Percentiles rank a stretch among this genome's conserved stretches.
These are phyloP conservation scores for Symbiodinium pilosum DNA, from an alignment of 73 alveolate genomes.

Conservation along the genomic window DNA sequence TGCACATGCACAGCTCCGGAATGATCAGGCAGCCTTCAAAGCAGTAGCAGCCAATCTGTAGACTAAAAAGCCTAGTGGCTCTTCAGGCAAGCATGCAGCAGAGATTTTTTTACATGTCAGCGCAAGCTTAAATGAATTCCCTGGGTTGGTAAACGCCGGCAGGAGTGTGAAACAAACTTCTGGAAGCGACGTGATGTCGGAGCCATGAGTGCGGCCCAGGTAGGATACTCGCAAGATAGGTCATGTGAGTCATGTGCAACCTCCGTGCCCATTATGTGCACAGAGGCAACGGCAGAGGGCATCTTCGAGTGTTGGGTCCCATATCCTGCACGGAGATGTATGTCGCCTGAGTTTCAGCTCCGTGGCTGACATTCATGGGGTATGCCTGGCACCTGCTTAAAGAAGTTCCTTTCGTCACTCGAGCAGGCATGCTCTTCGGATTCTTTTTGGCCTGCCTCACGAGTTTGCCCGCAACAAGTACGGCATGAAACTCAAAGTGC, in stretches of 20 bases:
- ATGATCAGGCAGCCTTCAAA: too few species aligned
- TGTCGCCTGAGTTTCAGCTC: conserved; percentile 32
- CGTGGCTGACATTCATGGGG: background rate
- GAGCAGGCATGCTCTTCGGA: conserved; percentile 55
- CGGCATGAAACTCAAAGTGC: conserved; percentile 21
- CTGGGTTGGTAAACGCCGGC: too few species aligned
- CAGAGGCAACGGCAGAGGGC: conserved; percentile 38
- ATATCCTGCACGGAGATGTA: conserved; percentile 7
- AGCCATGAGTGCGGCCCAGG: conserved; percentile 51
- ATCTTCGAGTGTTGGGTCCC: conserved; percentile 86
- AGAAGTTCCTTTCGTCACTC: background rate
- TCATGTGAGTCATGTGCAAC: background rate
- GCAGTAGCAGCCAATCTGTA: too few species aligned
- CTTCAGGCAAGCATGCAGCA: too few species aligned
- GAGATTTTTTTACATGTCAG: too few species aligned
- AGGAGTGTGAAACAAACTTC: conserved; percentile 64
- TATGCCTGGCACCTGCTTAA: background rate
- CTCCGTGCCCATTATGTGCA: background rate
- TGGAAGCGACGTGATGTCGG: conserved; percentile 32
- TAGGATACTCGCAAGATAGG: background rate
- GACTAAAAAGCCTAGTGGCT: too few species aligned
- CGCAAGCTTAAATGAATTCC: too few species aligned
- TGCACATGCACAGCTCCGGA: too few species aligned
- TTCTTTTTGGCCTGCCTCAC: conserved; percentile 47
- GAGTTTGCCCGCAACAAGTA: conserved; percentile 60